Base-by-base conservation (phyloP, 2,329 filamentous ascomycete species). In the Apiospora sp. region DNA sequence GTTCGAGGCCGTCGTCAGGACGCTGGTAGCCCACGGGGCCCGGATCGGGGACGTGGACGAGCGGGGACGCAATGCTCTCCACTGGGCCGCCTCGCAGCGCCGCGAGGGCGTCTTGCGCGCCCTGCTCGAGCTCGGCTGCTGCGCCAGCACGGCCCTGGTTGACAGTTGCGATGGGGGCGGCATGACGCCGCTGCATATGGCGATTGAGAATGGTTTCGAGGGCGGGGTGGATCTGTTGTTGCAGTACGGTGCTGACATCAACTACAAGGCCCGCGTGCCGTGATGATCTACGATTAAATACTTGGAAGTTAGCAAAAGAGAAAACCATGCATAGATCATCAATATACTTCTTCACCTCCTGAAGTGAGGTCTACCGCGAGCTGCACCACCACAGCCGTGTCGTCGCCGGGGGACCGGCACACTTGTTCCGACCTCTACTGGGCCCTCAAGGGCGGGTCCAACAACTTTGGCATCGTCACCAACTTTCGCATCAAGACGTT, bases 401-500 rank as follows among this genome's bases (percentile, higher is more conserved):
- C 44, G 44, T 46, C 14, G 44, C 14, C 67, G 41, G 67, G 37
- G 0, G 67, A n/a, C 37, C 14, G 3, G 14, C 3, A 14, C 19
- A 19, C 24, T 5, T 22, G 19, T 34, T 3, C 67, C 16, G 67
- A 68, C 16, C 37, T 64, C 3, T 64, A 30, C 58, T 30, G n/a
- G n/a, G 58, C 58, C 4, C 58, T 64, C 27, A 64, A 64, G 58
- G 58, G 58, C 8, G 58, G 58, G n/a, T 8, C n/a, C 58, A 64
- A 37, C 75, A 87, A 86, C 46, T 73, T 73, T 16, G 72, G 71
- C 14, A 30, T 72, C 54, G 68, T 72, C 70, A 72, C 72, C 1
- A 72, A 73, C 3, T 79, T 83, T 70, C 76, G 78, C 24, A 72
- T 83, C 44, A 68, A 76, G 46, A 78, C 81, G 0, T 77, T 72